Evolutionary conservation across 106 monocot species (phyloP).

Genomic region (Agapanthus africanus): DNA sequence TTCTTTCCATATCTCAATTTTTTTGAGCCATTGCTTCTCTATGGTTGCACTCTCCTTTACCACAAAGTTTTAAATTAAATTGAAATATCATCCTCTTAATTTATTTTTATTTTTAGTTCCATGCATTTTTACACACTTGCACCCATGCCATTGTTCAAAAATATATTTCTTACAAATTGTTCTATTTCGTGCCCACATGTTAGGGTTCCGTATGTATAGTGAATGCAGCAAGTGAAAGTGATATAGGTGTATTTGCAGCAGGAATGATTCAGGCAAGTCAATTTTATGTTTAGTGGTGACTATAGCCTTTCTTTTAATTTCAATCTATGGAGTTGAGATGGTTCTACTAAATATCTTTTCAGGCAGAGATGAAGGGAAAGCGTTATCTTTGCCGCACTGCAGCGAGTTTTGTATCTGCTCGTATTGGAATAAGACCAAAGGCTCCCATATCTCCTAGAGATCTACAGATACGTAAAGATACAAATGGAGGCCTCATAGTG

Average conservation of each 20-base stretch:
- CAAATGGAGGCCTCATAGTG: conserved; percentile 81
- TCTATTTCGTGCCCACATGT: conserved; percentile 2
- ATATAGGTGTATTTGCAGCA: conserved; percentile 80
- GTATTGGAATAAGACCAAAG: conserved; percentile 79
- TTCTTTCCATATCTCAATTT: too few species aligned
- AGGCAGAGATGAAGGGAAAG: conserved; percentile 88
- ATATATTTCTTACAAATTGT: not conserved
- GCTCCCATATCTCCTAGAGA: conserved; percentile 54
- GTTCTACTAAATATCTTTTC: not conserved
- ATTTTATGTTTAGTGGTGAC: not conserved
- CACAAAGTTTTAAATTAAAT: too few species aligned
- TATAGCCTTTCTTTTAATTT: not conserved
- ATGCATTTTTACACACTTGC: not conserved
- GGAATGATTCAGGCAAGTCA: conserved; percentile 90
- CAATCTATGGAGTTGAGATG: conserved; percentile 2
- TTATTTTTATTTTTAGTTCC: not conserved
- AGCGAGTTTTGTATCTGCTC: conserved; percentile 94
- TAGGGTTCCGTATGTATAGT: conserved; percentile 91
- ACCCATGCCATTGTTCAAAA: not conserved
- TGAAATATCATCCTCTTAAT: not conserved
- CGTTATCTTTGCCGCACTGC: conserved; percentile 86
- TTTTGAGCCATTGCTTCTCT: too few species aligned
- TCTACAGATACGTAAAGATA: conserved; percentile 33
- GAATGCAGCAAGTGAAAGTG: conserved; percentile 93
- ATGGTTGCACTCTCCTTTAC: too few species aligned